phyloP scores from a whole-genome alignment of 192 early-diverging fungal species.

The Backusella sp. region DNA sequence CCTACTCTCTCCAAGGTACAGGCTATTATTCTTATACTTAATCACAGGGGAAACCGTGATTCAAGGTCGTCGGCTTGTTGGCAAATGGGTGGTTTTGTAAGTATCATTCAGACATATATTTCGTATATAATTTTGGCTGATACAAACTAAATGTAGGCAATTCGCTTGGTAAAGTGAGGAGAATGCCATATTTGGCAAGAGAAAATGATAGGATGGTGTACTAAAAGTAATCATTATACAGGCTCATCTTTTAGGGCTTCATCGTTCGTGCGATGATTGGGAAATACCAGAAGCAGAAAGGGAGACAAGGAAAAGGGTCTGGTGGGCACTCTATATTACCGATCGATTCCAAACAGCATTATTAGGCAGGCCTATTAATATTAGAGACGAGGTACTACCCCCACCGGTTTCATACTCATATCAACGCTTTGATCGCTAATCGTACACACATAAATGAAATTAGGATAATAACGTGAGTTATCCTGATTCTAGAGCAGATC shows the following conservation, averaged over 20 bases:
- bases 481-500: conserved; percentile 13
- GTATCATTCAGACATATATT: neutral
- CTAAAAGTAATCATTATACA: neutral
- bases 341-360: conserved; percentile 8
- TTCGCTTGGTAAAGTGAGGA: neutral
- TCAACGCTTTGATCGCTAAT: neutral
- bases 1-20: conserved; percentile 30
- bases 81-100: conserved; percentile 26
- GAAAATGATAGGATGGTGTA: neutral
- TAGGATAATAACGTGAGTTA: conserved; percentile 20
- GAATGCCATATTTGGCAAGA: neutral
- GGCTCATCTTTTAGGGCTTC: conserved; percentile 8
- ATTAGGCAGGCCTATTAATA: conserved; percentile 5
- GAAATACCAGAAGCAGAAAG: conserved; percentile 1
- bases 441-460: neutral
- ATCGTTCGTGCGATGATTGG: conserved; percentile 6
- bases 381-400: neutral
- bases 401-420: neutral
- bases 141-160: neutral
- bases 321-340: conserved; percentile 9
- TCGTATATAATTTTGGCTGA: neutral
- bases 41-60: conserved; percentile 25
- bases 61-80: conserved; percentile 26
- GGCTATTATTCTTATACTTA: conserved; percentile 27
- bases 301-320: conserved; percentile 6